Base-by-base conservation (phyloP, 345 rosid genomes). In the Odontarrhena argentea region DNA sequence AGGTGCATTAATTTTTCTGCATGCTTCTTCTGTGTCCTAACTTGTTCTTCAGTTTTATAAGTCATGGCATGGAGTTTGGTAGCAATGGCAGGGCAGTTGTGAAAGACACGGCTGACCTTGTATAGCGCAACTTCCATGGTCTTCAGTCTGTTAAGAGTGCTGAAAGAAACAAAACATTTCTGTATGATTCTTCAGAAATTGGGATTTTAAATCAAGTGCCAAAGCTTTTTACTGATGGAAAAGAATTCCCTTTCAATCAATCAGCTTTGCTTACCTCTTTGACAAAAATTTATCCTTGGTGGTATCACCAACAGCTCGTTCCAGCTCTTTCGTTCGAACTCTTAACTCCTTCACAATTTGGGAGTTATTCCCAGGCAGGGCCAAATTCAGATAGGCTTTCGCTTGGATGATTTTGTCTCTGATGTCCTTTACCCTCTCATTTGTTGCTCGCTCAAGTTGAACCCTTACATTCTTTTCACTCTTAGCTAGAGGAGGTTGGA, bases 401-500 rank as follows among this genome's bases (percentile, higher is more conserved):
- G 94, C 96, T 82, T 90, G 85, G 61, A 93, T 76, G 46, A 93
- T 69, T 74, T 84, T 86, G 82, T 90, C 97, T 84, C 82, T 84
- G 76, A 88, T 80, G 78, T 82, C 83, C 71, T 75, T 85, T 55
- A 93, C 74, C 82, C 84, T 93, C 62, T 57, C 84, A 76, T 93
- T 85, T 38, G 70, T 65, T 40, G 60, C 66, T 55, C 49, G 47
- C 26, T 52, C 70, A 48, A 26, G 60, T 30, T 74, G 74, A 55
- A 26, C 65, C 66, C 26, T 55, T 32, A 48, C 55, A 41, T 9
- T 68, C 82, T 86, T 90, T 61, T 57, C 84, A 70, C 82, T 86
- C 38, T 67, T 71, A 26, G 50, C 64, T 74, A 73, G 74, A 43
- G 58, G 78, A 43, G 74, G 37, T 30, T 43, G 65, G 73, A 62